phyloP scores from a whole-genome alignment of 306 rosid genomes.

The Aeschynomene evenia region DNA sequence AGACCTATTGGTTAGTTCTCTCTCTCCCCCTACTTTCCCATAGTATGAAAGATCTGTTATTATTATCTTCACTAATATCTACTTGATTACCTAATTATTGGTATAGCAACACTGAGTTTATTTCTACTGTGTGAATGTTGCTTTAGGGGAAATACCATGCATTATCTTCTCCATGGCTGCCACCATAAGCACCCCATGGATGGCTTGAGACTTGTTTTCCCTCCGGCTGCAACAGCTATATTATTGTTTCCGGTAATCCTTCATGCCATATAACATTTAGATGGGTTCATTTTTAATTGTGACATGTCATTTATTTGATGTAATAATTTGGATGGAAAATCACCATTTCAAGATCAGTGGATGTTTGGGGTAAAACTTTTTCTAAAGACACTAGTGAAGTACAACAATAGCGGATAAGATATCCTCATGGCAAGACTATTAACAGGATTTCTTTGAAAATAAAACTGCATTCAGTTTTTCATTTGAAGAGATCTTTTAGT shows the following conservation, averaged over 20 bases:
- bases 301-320: no score
- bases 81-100: background rate
- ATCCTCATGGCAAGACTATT: background rate
- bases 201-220: conserved; percentile 92
- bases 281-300: no score
- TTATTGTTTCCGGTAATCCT: conserved; percentile 63
- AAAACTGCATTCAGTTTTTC: conserved; percentile 1
- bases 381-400: background rate
- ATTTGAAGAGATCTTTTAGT: background rate
- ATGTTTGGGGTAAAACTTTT: background rate
- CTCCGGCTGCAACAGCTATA: conserved; percentile 87
- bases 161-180: conserved; percentile 96
- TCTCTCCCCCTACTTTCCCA: background rate
- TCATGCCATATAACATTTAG: background rate
- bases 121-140: conserved; percentile 25
- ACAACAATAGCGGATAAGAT: conserved; percentile 1
- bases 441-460: background rate
- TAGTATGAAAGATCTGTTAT: background rate
- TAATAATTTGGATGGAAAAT: background rate
- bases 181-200: conserved; percentile 99
- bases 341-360: background rate
- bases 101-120: conserved; percentile 9
- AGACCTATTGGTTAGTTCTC: conserved; percentile 78
- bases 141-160: conserved; percentile 81
- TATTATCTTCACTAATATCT: conserved; percentile 12